A percentile compares a stretch with the other conserved stretches of the same genome.
Conservation (phyloP, 1,139 yeast genomes). For the Saccharomyces hybrid region DNA sequence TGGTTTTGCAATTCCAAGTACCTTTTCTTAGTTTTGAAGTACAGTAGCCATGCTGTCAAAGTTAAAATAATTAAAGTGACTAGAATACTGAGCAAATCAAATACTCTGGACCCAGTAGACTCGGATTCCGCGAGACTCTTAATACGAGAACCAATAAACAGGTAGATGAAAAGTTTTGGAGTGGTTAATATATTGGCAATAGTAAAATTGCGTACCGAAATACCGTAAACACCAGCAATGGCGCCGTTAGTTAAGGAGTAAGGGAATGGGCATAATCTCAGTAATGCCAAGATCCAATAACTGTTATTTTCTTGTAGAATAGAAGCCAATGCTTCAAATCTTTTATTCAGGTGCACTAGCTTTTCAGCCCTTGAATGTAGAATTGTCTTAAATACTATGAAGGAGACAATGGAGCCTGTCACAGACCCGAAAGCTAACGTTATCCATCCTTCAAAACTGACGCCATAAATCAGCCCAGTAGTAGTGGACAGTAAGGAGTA, state of each 20-base stretch:
- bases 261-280: conserved; percentile 86
- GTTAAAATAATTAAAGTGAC: conserved; percentile 53
- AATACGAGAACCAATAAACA: conserved; percentile 73
- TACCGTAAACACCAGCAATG: conserved; percentile 73
- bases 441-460: conserved; percentile 67
- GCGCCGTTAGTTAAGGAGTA: conserved; percentile 91
- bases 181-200: conserved; percentile 68
- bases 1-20: conserved; percentile 27
- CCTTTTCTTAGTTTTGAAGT: conserved; percentile 43
- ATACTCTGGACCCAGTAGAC: conserved; percentile 44
- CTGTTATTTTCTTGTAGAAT: conserved; percentile 66
- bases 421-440: conserved; percentile 63
- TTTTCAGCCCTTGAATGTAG: conserved; percentile 53
- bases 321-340: conserved; percentile 67
- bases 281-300: conserved; percentile 56
- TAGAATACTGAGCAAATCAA: conserved; percentile 57
- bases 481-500: conserved; percentile 62
- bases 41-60: conserved; percentile 63
- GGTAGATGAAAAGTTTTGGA: conserved; percentile 70
- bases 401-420: conserved; percentile 66
- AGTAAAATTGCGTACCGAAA: conserved; percentile 53
- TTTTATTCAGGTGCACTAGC: conserved; percentile 45
- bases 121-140: conserved; percentile 61
- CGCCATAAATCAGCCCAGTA: conserved; percentile 79
- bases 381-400: conserved; percentile 56